These are phyloP conservation scores for Pisolithus marmoratus DNA, from an alignment of 768 basidiomycete genomes.

Conservation along the genomic window DNA sequence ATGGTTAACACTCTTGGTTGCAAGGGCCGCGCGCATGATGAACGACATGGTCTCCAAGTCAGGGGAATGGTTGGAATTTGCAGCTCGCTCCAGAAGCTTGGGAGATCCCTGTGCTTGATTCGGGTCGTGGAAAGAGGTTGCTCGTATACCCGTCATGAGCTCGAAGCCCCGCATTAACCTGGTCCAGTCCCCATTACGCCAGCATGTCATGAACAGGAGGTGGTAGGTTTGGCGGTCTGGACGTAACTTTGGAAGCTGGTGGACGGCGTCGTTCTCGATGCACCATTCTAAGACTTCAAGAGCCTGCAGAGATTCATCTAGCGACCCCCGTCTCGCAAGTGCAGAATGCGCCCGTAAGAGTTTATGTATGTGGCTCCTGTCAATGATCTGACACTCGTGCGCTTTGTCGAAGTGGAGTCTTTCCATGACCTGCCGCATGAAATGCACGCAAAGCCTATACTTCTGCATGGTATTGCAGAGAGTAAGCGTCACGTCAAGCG, in stretches of 20 bases:
- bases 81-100: slow-evolving; percentile 35
- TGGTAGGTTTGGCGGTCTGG: slow-evolving; percentile 43
- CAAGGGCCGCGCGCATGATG: slow-evolving; percentile 54
- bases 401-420: slow-evolving; percentile 17
- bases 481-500: slow-evolving; percentile 49
- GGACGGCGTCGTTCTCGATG: slow-evolving; percentile 47
- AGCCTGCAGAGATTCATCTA: slow-evolving; percentile 39
- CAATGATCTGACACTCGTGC: slow-evolving; percentile 35
- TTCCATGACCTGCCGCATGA: slow-evolving; percentile 55
- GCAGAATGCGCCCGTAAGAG: slow-evolving; percentile 48
- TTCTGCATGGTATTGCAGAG: slow-evolving; percentile 49
- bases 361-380: slow-evolving; percentile 53
- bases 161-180: slow-evolving; percentile 54
- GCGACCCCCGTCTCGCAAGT: slow-evolving; percentile 36
- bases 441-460: slow-evolving; percentile 45
- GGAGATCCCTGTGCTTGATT: slow-evolving; percentile 40
- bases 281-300: slow-evolving; percentile 66
- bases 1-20: slow-evolving; percentile 42
- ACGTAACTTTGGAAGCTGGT: slow-evolving; percentile 37
- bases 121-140: slow-evolving; percentile 38
- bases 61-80: slow-evolving; percentile 41
- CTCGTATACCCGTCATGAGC: slow-evolving; percentile 65
- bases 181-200: slow-evolving; percentile 59
- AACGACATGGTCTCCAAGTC: slow-evolving; percentile 50
- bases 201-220: slow-evolving; percentile 59